A percentile compares a stretch with the other conserved stretches of the same genome.
phyloP scores from a whole-genome alignment of 1,139 yeast genomes.

The Geotrichum europaeum region DNA sequence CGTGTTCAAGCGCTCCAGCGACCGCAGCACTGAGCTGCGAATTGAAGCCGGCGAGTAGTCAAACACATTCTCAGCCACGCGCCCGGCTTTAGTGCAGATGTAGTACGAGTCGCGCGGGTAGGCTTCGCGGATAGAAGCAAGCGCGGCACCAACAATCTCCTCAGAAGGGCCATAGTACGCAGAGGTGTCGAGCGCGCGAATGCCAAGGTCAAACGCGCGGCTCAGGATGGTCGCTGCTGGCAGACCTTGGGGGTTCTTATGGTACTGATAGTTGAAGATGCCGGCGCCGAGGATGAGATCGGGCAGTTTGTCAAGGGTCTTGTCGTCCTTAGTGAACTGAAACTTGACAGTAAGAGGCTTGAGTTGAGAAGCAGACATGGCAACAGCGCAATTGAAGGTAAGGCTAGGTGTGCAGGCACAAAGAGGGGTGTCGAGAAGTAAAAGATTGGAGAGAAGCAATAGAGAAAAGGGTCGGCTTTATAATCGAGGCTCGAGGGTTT shows the following conservation, averaged over 20 bases:
- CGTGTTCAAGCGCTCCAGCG: constrained; percentile 60
- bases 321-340: constrained; percentile 6
- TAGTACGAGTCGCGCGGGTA: constrained; percentile 58
- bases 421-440: not conserved
- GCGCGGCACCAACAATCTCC: constrained; percentile 60
- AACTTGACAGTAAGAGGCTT: constrained; percentile 17
- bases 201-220: constrained; percentile 59
- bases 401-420: not conserved
- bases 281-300: constrained; percentile 81
- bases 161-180: constrained; percentile 94
- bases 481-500: too few relatives aligned
- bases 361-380: not conserved
- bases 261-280: constrained; percentile 72
- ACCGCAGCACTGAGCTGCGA: constrained; percentile 56
- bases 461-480: not conserved
- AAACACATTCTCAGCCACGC: constrained; percentile 60
- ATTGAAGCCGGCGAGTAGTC: constrained; percentile 64
- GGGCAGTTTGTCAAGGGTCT: constrained; percentile 37
- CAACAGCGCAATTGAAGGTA: not conserved
- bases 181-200: constrained; percentile 79
- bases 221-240: constrained; percentile 54
- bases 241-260: constrained; percentile 54
- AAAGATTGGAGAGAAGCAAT: not conserved
- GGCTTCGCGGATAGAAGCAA: constrained; percentile 40
- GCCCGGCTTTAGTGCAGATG: constrained; percentile 83